Percentiles rank a stretch among this genome's conserved stretches.
Evolutionary conservation across 768 basidiomycete genomes (phyloP).

Genomic region (Mycena maculata): DNA sequence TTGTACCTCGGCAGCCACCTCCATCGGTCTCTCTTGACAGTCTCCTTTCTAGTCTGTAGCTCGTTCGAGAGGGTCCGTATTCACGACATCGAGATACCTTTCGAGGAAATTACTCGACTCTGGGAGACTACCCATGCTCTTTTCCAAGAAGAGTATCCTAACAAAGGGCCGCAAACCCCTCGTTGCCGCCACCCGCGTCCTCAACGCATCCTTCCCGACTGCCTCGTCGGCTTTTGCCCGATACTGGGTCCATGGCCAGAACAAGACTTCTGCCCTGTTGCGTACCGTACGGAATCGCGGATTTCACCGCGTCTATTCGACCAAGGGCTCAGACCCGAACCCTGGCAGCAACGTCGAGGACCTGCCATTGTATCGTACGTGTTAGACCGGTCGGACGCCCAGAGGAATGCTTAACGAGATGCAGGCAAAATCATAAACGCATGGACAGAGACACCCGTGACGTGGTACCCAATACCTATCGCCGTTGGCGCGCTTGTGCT

Average conservation of each 20-base stretch:
- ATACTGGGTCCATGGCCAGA: slow-evolving; percentile 66
- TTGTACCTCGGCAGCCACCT: too few species aligned
- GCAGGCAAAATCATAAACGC: slow-evolving; percentile 76
- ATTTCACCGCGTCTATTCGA: slow-evolving; percentile 27
- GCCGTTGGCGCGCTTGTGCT: slow-evolving; percentile 92
- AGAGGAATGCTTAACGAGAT: background rate
- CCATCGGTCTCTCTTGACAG: too few species aligned
- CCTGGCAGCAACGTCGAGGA: slow-evolving; percentile 29
- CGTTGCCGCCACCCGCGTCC: slow-evolving; percentile 66
- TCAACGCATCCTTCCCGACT: slow-evolving; percentile 61
- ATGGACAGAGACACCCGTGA: slow-evolving; percentile 89
- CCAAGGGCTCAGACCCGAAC: slow-evolving; percentile 30
- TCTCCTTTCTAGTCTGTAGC: too few species aligned
- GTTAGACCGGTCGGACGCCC: background rate
- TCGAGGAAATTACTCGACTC: too few species aligned
- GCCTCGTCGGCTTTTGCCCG: slow-evolving; percentile 61
- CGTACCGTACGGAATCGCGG: slow-evolving; percentile 40
- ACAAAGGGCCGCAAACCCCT: slow-evolving; percentile 66
- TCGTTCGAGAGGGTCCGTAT: too few species aligned
- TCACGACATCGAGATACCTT: too few species aligned
- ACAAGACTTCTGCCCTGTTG: slow-evolving; percentile 62
- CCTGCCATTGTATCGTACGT: slow-evolving; percentile 66
- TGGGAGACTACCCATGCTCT: too few species aligned
- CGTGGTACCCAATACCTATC: slow-evolving; percentile 95
- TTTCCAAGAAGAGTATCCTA: slow-evolving; percentile 63